Percentiles rank a stretch among this genome's conserved stretches.
Conservation (phyloP, 225 moss, liverwort and hornwort species). For the Pleurozium schreberi region DNA sequence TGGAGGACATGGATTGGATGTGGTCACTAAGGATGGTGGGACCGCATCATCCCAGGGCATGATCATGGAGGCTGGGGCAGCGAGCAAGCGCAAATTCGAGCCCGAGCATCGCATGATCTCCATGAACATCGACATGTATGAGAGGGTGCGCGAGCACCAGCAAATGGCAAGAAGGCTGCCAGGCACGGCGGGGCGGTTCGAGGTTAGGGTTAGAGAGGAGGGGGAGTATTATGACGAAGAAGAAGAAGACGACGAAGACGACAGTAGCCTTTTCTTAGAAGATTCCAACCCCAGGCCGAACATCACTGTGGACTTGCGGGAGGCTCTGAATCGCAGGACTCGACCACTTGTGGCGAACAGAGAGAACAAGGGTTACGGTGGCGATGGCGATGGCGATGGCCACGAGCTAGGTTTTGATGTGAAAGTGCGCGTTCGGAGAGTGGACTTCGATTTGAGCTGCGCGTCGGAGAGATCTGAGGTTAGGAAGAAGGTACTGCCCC, state of each 20-base stretch:
- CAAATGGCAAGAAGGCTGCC: conserved; percentile 34
- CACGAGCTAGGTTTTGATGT: neutral
- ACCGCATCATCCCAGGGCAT: conserved; percentile 8
- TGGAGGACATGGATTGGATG: conserved; percentile 12
- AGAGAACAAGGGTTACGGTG: neutral
- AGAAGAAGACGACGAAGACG: conserved; percentile 14
- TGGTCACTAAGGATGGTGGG: conserved; percentile 32
- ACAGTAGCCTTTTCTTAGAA: conserved; percentile 23
- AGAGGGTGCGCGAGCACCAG: conserved; percentile 16
- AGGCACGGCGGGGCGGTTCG: neutral
- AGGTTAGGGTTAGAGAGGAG: conserved; percentile 40
- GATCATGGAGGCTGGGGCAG: neutral
- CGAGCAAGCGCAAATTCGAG: conserved; percentile 31
- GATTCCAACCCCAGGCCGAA: conserved; percentile 14
- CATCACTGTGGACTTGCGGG: conserved; percentile 18
- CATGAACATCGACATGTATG: conserved; percentile 19
- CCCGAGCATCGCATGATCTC: neutral
- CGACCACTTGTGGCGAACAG: neutral
- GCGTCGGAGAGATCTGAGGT: neutral
- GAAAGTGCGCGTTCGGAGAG: conserved; percentile 1
- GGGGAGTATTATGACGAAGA: conserved; percentile 23
- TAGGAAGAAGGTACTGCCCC: neutral
- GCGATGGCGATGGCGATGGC: neutral
- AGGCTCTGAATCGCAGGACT: conserved; percentile 15
- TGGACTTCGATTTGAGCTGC: conserved; percentile 14